These are phyloP conservation scores for Crepidotus sp. DNA, from an alignment of 1,284 basidiomycete species.

Conservation along the genomic window DNA sequence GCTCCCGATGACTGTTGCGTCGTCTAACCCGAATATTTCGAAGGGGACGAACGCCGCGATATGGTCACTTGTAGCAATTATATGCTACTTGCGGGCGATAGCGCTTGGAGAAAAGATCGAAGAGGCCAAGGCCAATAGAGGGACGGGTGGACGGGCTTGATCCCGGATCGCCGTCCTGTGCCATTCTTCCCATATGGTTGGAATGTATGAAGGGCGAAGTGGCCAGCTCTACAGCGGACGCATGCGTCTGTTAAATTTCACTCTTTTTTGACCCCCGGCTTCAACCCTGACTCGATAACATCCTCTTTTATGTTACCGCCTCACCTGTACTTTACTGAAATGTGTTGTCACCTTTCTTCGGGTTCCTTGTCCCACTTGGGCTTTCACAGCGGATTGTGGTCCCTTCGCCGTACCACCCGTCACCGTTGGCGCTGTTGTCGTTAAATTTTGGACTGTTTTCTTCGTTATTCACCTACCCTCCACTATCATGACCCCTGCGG, in stretches of 20 bases:
- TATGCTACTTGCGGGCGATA: conserved; percentile 56
- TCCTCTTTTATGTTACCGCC: conserved; percentile 4
- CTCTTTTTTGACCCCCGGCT: conserved; percentile 19
- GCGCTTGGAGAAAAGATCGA: conserved; percentile 57
- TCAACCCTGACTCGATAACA: conserved; percentile 2
- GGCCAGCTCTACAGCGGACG: conserved; percentile 19
- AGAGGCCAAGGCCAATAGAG: conserved; percentile 56
- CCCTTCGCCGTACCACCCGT: too few relatives aligned
- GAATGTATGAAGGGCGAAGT: conserved; percentile 15
- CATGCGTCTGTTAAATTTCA: conserved; percentile 22
- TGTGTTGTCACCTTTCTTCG: background rate
- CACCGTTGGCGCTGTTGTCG: too few relatives aligned
- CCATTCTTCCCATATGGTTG: conserved; percentile 16
- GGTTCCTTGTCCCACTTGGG: background rate
- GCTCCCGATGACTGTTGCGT: background rate
- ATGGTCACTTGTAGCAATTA: conserved; percentile 60
- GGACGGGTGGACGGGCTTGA: conserved; percentile 49
- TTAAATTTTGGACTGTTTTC: too few relatives aligned
- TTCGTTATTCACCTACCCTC: background rate
- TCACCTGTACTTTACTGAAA: conserved; percentile 15
- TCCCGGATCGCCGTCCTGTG: conserved; percentile 18
- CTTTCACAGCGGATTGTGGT: too few relatives aligned
- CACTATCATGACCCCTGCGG: conserved; percentile 29
- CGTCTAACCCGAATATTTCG: background rate
- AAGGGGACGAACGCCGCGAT: conserved; percentile 74